Evolutionary conservation across 208 protist species (phyloP).

Genomic region (Trypanosoma theileri): DNA sequence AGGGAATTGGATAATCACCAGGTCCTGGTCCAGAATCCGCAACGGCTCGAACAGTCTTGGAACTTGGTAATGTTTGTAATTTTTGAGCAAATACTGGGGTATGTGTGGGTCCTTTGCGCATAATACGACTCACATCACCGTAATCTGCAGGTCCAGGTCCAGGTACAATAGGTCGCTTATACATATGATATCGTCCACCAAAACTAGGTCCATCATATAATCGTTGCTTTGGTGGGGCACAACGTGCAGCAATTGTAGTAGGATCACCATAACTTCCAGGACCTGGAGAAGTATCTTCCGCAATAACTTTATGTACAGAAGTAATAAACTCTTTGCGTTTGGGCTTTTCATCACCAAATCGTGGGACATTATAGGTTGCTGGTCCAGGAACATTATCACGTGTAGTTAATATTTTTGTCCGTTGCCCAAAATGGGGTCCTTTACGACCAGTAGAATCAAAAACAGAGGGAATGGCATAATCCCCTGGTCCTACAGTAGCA

Average conservation of each 20-base stretch:
- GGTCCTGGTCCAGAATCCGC: not conserved
- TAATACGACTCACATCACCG: slow-evolving; percentile 41
- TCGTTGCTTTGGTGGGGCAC: slow-evolving; percentile 19
- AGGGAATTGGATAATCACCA: slow-evolving; percentile 39
- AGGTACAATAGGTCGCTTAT: slow-evolving; percentile 21
- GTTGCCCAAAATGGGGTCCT: slow-evolving; percentile 59
- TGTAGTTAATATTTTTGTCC: slow-evolving; percentile 36
- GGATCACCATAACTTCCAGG: slow-evolving; percentile 80
- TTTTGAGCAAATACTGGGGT: slow-evolving; percentile 46
- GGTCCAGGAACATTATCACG: slow-evolving; percentile 50
- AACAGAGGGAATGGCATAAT: slow-evolving; percentile 51
- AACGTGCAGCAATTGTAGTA: slow-evolving; percentile 62
- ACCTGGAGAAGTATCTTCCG: slow-evolving; percentile 31
- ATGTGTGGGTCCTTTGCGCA: slow-evolving; percentile 50
- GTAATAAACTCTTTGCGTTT: slow-evolving; percentile 38
- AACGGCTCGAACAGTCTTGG: not conserved
- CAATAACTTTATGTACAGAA: slow-evolving; percentile 30
- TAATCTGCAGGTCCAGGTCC: slow-evolving; percentile 66
- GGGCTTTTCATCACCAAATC: slow-evolving; percentile 48
- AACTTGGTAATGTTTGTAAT: slow-evolving; percentile 8
- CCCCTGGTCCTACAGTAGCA: slow-evolving; percentile 40
- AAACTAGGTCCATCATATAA: slow-evolving; percentile 57
- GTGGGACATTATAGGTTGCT: slow-evolving; percentile 41
- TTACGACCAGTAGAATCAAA: slow-evolving; percentile 40
- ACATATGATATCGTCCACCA: slow-evolving; percentile 40